Conservation (phyloP, 805 yeast species). For the Ogataea corticis region DNA sequence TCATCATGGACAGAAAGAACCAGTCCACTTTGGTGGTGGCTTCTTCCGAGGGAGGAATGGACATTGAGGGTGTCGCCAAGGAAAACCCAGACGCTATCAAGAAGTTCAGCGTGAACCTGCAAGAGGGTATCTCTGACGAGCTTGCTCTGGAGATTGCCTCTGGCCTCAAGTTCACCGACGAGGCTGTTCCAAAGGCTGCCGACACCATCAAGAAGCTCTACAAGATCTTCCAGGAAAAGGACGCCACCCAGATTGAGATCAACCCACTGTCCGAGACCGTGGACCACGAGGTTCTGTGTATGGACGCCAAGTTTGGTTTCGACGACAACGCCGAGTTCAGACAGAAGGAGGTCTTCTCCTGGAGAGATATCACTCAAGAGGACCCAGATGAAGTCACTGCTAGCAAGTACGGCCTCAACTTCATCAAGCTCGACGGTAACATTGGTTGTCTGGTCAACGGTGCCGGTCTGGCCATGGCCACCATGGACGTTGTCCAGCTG, state of each 20-base stretch:
- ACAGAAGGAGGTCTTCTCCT: slow-evolving; percentile 89
- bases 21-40: slow-evolving; percentile 94
- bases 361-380: slow-evolving; percentile 98
- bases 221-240: slow-evolving; percentile 86
- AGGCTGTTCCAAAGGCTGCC: slow-evolving; percentile 84
- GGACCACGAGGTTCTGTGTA: slow-evolving; percentile 88
- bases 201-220: slow-evolving; percentile 82
- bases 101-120: slow-evolving; percentile 76
- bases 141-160: slow-evolving; percentile 77
- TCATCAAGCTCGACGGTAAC: slow-evolving; percentile 97
- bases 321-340: slow-evolving; percentile 96
- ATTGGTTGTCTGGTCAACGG: slow-evolving; percentile 99
- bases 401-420: slow-evolving; percentile 84
- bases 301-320: slow-evolving; percentile 98
- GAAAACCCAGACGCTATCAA: slow-evolving; percentile 89
- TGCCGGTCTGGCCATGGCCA: slow-evolving; percentile 99
- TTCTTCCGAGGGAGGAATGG: slow-evolving; percentile 99
- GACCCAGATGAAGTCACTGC: slow-evolving; percentile 97
- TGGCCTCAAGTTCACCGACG: slow-evolving; percentile 76
- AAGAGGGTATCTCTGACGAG: slow-evolving; percentile 75
- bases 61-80: slow-evolving; percentile 97
- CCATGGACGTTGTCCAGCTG: slow-evolving; percentile 98
- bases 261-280: slow-evolving; percentile 95
- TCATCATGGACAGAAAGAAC: slow-evolving; percentile 89
- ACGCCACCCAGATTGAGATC: slow-evolving; percentile 97